A percentile compares a stretch with the other conserved stretches of the same genome.
Evolutionary conservation across 805 yeast species (phyloP).

Genomic region (Barnettozyma siamensis): DNA sequence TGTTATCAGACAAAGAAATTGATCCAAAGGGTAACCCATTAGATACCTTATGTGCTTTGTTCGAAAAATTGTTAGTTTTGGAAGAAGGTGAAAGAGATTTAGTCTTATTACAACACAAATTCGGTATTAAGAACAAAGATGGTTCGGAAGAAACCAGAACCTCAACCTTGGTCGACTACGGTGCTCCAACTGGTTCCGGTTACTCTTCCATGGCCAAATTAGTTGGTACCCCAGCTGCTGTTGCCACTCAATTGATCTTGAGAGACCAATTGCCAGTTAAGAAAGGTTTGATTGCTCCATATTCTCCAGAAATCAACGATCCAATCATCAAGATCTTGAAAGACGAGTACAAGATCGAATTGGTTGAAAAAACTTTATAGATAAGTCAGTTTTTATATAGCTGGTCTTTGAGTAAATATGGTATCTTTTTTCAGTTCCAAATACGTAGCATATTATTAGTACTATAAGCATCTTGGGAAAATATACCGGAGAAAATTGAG

Average conservation of each 20-base stretch:
- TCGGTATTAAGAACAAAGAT: conserved; percentile 94
- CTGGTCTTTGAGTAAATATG: too few species aligned
- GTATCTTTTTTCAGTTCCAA: too few species aligned
- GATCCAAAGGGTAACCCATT: conserved; percentile 91
- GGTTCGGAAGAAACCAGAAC: conserved; percentile 90
- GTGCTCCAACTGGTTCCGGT: conserved; percentile 73
- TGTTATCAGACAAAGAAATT: conserved; percentile 70
- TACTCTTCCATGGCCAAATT: conserved; percentile 98
- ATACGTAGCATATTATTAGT: too few species aligned
- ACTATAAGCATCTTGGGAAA: too few species aligned
- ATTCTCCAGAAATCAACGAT: conserved; percentile 81
- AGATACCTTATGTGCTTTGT: conserved; percentile 94
- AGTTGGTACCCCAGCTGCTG: conserved; percentile 98
- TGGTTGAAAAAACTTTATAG: conserved; percentile 72
- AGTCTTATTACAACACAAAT: conserved; percentile 94
- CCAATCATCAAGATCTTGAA: conserved; percentile 89
- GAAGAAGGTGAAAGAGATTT: conserved; percentile 93
- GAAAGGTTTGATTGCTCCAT: conserved; percentile 91
- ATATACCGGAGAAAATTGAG: too few species aligned
- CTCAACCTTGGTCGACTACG: conserved; percentile 91
- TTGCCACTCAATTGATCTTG: conserved; percentile 82
- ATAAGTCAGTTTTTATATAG: too few species aligned
- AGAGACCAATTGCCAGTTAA: conserved; percentile 63
- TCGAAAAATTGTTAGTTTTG: conserved; percentile 94
- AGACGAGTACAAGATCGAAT: conserved; percentile 81